phyloP scores from a whole-genome alignment of 2,329 filamentous ascomycete genomes.

The Neofusicoccum parvum region DNA sequence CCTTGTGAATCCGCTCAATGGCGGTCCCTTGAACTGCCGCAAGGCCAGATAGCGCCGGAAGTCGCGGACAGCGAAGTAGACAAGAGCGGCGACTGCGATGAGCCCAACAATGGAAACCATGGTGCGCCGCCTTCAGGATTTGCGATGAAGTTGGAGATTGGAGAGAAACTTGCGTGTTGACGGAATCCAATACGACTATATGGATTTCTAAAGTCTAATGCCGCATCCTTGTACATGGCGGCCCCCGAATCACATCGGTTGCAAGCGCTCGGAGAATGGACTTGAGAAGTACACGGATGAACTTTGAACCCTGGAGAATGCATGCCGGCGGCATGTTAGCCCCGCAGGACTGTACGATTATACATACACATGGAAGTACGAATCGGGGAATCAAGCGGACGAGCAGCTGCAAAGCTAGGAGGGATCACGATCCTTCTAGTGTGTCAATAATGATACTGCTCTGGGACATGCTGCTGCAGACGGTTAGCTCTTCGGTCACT shows the following conservation, averaged over 20 bases:
- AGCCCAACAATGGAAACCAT: neutral
- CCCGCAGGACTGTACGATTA: neutral
- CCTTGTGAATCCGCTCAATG: conserved; percentile 40
- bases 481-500: too few relatives aligned
- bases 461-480: too few relatives aligned
- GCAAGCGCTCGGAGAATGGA: neutral
- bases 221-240: neutral
- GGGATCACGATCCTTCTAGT: neutral
- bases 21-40: conserved; percentile 41
- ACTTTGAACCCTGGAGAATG: neutral
- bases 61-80: conserved; percentile 29
- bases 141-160: neutral
- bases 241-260: neutral
- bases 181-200: neutral
- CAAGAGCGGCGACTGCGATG: conserved; percentile 23
- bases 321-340: neutral
- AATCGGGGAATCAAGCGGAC: neutral
- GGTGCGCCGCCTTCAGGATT: neutral
- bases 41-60: conserved; percentile 35
- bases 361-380: neutral
- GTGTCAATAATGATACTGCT: too few relatives aligned
- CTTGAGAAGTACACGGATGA: neutral
- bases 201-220: neutral
- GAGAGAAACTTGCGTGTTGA: too few relatives aligned
- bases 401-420: neutral